phyloP scores from a whole-genome alignment of 164 flowering plant species.

The Dillenia suffruticosa region DNA sequence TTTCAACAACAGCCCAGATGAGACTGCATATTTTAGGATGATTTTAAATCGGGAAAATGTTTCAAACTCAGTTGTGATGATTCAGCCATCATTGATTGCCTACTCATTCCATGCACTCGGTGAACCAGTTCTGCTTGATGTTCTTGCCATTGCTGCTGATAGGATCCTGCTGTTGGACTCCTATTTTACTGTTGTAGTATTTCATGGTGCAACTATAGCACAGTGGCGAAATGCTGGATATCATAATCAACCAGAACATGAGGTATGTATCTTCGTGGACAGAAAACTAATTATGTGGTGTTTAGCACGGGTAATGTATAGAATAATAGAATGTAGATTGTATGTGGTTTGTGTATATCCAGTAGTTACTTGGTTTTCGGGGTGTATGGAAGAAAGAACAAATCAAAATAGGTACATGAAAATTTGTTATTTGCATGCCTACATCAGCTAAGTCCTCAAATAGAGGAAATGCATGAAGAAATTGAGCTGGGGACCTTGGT shows the following conservation, averaged over 20 bases:
- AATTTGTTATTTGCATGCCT: too few relatives aligned
- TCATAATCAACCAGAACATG: conserved; percentile 78
- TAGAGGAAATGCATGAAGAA: too few relatives aligned
- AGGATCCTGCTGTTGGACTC: conserved; percentile 86
- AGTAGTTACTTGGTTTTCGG: too few relatives aligned
- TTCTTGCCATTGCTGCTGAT: conserved; percentile 86
- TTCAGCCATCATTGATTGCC: conserved; percentile 93
- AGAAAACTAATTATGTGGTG: too few relatives aligned
- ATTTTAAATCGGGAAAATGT: conserved; percentile 89
- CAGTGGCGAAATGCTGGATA: conserved; percentile 96
- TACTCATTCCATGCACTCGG: conserved; percentile 82
- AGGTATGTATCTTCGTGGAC: conserved; percentile 34
- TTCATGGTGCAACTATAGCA: conserved; percentile 87
- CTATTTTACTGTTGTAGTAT: conserved; percentile 83
- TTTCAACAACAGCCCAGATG: conserved; percentile 97
- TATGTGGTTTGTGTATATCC: too few relatives aligned
- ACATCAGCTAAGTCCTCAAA: too few relatives aligned
- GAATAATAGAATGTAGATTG: too few relatives aligned
- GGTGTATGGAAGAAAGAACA: too few relatives aligned
- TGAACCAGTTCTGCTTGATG: conserved; percentile 92
- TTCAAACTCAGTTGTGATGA: conserved; percentile 92
- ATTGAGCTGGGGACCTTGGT: too few relatives aligned
- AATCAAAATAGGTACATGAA: too few relatives aligned
- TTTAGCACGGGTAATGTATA: too few relatives aligned
- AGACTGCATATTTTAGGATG: conserved; percentile 95